Evolutionary conservation across 192 early-diverging fungal species (phyloP).

Genomic region (Fimicolochytrium jonesii): DNA sequence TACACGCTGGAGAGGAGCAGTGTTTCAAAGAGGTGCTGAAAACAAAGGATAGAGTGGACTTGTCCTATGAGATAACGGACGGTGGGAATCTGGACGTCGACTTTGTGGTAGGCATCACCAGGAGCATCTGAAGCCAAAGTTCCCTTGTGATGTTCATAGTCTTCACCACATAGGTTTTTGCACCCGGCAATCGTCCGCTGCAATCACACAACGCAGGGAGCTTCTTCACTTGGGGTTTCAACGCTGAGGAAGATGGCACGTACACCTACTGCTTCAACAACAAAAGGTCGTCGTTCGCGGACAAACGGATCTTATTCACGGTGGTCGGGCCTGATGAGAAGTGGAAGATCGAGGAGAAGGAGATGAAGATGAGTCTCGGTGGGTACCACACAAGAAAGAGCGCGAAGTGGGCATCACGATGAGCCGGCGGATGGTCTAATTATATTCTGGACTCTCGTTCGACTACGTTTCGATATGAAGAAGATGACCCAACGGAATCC

Average conservation of each 20-base stretch:
- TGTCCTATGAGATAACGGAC: constrained; percentile 66
- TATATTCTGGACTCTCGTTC: no score
- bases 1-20: constrained; percentile 14
- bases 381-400: no score
- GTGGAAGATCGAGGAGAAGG: constrained; percentile 14
- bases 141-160: neutral
- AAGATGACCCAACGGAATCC: constrained; percentile 39
- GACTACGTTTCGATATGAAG: no score
- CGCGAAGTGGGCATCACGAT: no score
- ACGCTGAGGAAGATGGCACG: constrained; percentile 50
- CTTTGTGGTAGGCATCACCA: constrained; percentile 65
- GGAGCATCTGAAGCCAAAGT: no score
- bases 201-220: constrained; percentile 18
- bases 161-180: constrained; percentile 12
- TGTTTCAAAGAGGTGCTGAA: constrained; percentile 69
- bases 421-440: no score
- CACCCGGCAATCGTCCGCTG: constrained; percentile 22
- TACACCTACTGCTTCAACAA: constrained; percentile 79
- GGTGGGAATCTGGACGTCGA: constrained; percentile 65
- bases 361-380: constrained; percentile 15
- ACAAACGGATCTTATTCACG: constrained; percentile 52
- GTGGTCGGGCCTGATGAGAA: constrained; percentile 24
- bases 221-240: constrained; percentile 28
- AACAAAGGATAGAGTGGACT: constrained; percentile 54
- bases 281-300: constrained; percentile 52